Evolutionary conservation across 2,329 filamentous ascomycete genomes (phyloP).

Genomic region (Fusarium falciforme): DNA sequence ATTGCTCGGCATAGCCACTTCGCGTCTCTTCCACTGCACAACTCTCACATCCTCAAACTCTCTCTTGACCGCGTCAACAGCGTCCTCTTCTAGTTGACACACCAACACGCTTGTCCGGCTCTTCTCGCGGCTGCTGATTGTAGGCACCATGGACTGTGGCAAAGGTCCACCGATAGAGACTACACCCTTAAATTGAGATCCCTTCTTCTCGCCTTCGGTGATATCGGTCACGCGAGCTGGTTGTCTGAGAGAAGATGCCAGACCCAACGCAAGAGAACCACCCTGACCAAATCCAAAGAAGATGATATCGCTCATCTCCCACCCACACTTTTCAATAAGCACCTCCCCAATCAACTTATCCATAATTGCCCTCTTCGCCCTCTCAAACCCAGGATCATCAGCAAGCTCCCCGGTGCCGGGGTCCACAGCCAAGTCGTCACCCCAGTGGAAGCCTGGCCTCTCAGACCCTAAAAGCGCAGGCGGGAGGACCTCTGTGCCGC

Average conservation of each 20-base stretch:
- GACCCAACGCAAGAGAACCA: constrained; percentile 69
- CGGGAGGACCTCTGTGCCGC: constrained; percentile 76
- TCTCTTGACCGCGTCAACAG: constrained; percentile 71
- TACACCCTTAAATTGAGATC: constrained; percentile 62
- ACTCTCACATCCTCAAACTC: constrained; percentile 76
- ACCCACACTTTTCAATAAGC: constrained; percentile 68
- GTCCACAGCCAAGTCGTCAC: constrained; percentile 71
- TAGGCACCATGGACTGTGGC: constrained; percentile 63
- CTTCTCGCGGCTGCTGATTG: constrained; percentile 61
- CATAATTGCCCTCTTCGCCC: constrained; percentile 59
- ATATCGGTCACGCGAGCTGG: constrained; percentile 50
- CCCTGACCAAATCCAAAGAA: constrained; percentile 77
- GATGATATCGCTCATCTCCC: constrained; percentile 68
- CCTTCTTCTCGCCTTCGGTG: constrained; percentile 35
- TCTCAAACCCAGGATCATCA: constrained; percentile 70
- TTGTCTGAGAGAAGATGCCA: constrained; percentile 59
- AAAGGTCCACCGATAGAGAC: constrained; percentile 72
- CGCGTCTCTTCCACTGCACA: constrained; percentile 75
- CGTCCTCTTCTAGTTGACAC: constrained; percentile 70
- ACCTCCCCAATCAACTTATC: constrained; percentile 62
- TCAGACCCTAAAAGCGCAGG: constrained; percentile 65
- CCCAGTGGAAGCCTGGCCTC: constrained; percentile 68
- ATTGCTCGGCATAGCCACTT: constrained; percentile 85
- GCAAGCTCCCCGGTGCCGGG: constrained; percentile 64
- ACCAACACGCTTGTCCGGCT: constrained; percentile 72